These are phyloP conservation scores for Hymenoscyphus scutula DNA, from an alignment of 2,329 filamentous ascomycete species.

Conservation along the genomic window DNA sequence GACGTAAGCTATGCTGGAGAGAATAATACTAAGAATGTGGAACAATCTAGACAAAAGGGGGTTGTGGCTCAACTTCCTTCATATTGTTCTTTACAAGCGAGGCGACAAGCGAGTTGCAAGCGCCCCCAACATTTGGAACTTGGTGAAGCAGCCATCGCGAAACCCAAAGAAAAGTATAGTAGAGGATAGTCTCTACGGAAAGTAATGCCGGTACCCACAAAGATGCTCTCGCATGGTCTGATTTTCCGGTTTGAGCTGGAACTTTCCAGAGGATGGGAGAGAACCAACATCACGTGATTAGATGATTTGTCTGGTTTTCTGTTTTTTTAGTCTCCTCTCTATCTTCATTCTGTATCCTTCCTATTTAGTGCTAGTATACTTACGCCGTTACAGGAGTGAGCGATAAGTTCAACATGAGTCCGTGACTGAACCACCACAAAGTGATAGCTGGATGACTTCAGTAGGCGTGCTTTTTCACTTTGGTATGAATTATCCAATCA, in stretches of 20 bases:
- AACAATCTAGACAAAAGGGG: constrained; percentile 12
- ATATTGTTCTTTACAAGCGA: constrained; percentile 30
- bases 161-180: neutral
- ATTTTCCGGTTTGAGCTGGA: too few species aligned
- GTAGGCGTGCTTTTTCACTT: neutral
- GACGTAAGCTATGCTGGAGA: neutral
- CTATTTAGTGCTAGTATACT: too few species aligned
- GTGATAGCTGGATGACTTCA: neutral
- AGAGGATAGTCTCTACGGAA: neutral
- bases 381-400: too few species aligned
- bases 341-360: too few species aligned
- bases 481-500: neutral
- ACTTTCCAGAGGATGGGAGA: too few species aligned
- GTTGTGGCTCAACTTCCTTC: constrained; percentile 16
- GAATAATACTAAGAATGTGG: constrained; percentile 22
- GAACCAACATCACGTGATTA: too few species aligned
- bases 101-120: neutral
- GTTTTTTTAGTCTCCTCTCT: too few species aligned
- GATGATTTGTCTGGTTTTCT: too few species aligned
- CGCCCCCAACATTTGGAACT: neutral
- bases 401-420: too few species aligned
- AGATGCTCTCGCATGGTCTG: too few species aligned
- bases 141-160: neutral
- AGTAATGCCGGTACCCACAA: neutral
- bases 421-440: neutral